Evolutionary conservation across 805 yeast genomes (phyloP), one percentile per base, ranked within the genome.

Genomic region (Candida maltosa): DNA sequence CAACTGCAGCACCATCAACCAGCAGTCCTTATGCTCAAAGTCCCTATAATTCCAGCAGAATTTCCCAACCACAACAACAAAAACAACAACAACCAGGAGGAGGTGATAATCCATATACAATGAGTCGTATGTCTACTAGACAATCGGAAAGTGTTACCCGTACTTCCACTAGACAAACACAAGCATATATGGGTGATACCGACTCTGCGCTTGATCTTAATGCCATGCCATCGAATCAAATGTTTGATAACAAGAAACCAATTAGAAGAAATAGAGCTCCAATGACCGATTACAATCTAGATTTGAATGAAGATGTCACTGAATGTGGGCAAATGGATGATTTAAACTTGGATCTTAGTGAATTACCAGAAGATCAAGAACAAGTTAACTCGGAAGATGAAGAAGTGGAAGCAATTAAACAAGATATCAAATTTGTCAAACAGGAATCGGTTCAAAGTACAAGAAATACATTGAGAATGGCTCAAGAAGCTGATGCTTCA

Each of bases 401-500:
- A 55, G 97, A 87, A 46, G 86, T 91, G 12, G 94, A 87, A 54
- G 85, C 78, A 29, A 78, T 91, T 44, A 87, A 85, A 55, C 83
- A 83, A 41, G 87, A 89, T 45, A 82, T 85, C 41, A 69, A 86
- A 38, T 87, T 83, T 50, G 80, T 86, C 24, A 89, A 91, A 57
- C 91, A 86, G 49, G 93, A 87, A 49, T 82, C 96, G 2, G 78
- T 88, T 8, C 81, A 86, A 11, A 79, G 89, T 26, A 84, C 97
- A 0, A 75, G 94, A 52, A 87, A 87, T 49, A 88, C 95, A 1
- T 62, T 93, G 40, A 49, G 67, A 39, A 67, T 67, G 72, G 73
- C 72, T 3, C 69, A 66, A 41, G 71, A 67, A 45, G 72, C 73
- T 8, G 72, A 67, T 37, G 70, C 70, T 4, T 56, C 65, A 10